These are phyloP conservation scores for Dichotomocladium elegans DNA, from an alignment of 371 early-diverging fungal species.

Conservation along the genomic window DNA sequence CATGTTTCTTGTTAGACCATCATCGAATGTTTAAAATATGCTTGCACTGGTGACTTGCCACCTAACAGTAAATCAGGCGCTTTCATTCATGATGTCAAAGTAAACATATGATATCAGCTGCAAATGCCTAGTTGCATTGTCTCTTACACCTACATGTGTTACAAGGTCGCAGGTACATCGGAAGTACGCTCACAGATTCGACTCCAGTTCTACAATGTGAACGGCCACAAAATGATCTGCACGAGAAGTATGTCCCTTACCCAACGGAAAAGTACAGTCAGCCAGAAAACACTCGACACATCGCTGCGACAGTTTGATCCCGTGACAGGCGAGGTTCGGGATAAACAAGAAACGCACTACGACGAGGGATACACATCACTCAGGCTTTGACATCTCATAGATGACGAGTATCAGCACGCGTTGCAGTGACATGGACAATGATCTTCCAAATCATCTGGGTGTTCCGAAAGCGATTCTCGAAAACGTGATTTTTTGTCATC, in stretches of 20 bases:
- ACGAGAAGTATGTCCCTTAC: slow-evolving; percentile 81
- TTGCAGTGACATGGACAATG: slow-evolving; percentile 87
- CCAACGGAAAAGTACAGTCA: slow-evolving; percentile 56
- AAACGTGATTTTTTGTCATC: slow-evolving; percentile 99
- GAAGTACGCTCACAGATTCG: slow-evolving; percentile 95
- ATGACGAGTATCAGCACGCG: slow-evolving; percentile 70
- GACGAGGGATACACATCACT: neutral
- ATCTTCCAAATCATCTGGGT: slow-evolving; percentile 84
- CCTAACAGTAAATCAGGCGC: slow-evolving; percentile 91
- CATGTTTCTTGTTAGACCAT: slow-evolving; percentile 73
- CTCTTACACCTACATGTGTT: too few relatives aligned
- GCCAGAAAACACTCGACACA: slow-evolving; percentile 88
- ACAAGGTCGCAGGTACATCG: slow-evolving; percentile 72
- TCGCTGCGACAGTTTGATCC: slow-evolving; percentile 62
- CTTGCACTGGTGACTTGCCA: slow-evolving; percentile 95
- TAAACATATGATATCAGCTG: too few relatives aligned
- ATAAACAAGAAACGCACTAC: neutral
- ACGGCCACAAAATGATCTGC: slow-evolving; percentile 71
- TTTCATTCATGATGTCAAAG: slow-evolving; percentile 98
- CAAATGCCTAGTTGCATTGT: too few relatives aligned
- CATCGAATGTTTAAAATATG: slow-evolving; percentile 98
- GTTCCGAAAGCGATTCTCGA: slow-evolving; percentile 93
- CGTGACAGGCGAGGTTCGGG: slow-evolving; percentile 54
- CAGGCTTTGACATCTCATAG: slow-evolving; percentile 18
- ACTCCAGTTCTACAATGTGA: slow-evolving; percentile 81